Percentiles rank a stretch among this genome's conserved stretches.
These are phyloP conservation scores for Kregervanrija pseudodelftensis DNA, from an alignment of 805 yeast species.

Conservation along the genomic window DNA sequence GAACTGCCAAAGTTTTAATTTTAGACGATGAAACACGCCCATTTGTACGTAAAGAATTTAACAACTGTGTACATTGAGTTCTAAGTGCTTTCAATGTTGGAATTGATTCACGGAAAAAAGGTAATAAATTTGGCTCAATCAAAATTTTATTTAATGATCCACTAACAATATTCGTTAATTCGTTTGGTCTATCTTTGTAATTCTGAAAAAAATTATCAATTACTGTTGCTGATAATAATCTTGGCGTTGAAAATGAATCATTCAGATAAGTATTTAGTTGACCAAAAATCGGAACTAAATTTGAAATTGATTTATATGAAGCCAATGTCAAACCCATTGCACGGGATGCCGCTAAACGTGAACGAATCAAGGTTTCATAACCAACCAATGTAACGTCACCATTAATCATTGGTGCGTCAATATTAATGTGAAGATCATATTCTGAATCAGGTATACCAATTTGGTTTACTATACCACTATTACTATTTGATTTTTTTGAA, in stretches of 20 bases:
- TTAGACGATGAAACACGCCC: constrained; percentile 68
- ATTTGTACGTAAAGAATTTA: constrained; percentile 67
- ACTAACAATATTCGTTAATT: no score
- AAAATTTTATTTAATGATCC: constrained; percentile 29
- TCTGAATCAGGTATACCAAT: constrained; percentile 44
- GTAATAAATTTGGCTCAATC: constrained; percentile 36
- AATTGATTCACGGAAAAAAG: constrained; percentile 72
- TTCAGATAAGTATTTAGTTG: constrained; percentile 36
- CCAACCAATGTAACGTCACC: constrained; percentile 91
- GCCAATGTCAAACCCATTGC: constrained; percentile 69
- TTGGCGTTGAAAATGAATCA: constrained; percentile 73
- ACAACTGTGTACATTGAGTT: constrained; percentile 77
- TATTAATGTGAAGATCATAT: constrained; percentile 60
- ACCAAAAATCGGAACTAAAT: constrained; percentile 33
- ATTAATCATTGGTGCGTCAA: constrained; percentile 84
- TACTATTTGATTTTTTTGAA: constrained; percentile 3
- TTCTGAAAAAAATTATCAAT: constrained; percentile 50
- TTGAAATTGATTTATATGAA: constrained; percentile 32
- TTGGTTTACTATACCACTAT: constrained; percentile 17
- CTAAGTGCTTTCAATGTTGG: constrained; percentile 82
- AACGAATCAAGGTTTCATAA: constrained; percentile 59
- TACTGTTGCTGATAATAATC: constrained; percentile 61
- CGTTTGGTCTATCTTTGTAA: no score
- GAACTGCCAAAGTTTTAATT: constrained; percentile 76
- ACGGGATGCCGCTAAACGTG: constrained; percentile 67